Base-by-base conservation (phyloP, 2,329 filamentous ascomycete genomes). In the Phoma sp. region DNA sequence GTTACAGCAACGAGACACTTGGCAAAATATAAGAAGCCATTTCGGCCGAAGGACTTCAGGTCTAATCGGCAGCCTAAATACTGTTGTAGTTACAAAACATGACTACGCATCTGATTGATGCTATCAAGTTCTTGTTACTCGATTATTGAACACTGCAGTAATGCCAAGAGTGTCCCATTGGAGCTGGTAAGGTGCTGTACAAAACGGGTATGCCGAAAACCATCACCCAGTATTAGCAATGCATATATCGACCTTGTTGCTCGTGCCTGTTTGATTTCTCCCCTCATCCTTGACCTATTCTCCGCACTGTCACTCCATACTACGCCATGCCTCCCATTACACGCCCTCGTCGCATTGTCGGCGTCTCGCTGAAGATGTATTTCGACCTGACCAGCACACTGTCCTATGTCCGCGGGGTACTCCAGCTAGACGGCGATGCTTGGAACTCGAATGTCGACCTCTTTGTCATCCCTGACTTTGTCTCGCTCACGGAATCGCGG, bases 291-390 rank as follows among this genome's bases (percentile, higher is more conserved):
- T 32, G 7, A n/a, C 4, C 13, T 37, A 24, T 23, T 13, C 24
- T 37, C 8, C 46, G 32, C 10, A 4, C 32, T 13, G 32, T 11
- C 13, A 33, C 32, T 13, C 7, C 13, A 4, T 13, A 4, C 32
- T 11, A 13, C 51, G 55, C 47, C 25, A 74, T 74, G 68, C 66
- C 71, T 25, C 69, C 69, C 9, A 51, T 68, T n/a, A 30, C 67
- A 27, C 67, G 65, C 52, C 81, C 79, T 41, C 84, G 84, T 67
- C 86, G 86, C 66, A 79, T 92, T 57, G 80, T 92, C 55, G 89
- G 89, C 72, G 86, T 91, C 60, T 89, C 86, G 41, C 85, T 89
- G 35, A 92, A 92, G 68, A 89, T 91, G 85, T 92, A 93, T 81
- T 93, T 93, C 76, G 84, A 87, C 57, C 82, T 87, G 7, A 75